Evolutionary conservation across 2,329 filamentous ascomycete species (phyloP), one percentile per base, ranked within the genome.

Genomic region (Ophiosphaerella herpotricha): DNA sequence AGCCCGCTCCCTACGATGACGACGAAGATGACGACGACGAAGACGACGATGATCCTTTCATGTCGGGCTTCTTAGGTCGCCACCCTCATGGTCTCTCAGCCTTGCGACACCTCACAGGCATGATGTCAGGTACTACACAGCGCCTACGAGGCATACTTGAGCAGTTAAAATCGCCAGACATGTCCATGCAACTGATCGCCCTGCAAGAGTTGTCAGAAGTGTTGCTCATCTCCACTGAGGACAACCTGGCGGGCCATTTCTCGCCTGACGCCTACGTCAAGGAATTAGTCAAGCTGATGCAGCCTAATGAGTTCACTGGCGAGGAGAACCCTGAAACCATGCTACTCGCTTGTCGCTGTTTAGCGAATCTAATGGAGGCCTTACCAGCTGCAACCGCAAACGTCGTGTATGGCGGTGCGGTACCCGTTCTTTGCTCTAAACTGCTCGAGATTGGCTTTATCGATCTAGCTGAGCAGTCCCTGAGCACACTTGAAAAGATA

Each of bases 331-430:
- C 92, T 0, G 94, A 99, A 73, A 90, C 97, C 54, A 97, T 97
- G 93, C 85, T 99, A 11, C 81, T 97, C 52, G 93, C 94, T 16
- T 99, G 94, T 70, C 89, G 95, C 52, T 97, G 91, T 73, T 83
- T 99, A 63, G 94, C 94, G 52, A 97, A 99, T 71, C 75, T 99
- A 47, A 99, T 99, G 94, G 94, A 99, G 73, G 95, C 93, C 23
- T 78, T 99, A 26, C 92, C 94, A 16, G 87, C 91, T 31, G 93
- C 93, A 49, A 94, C 94, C 41, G 90, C 91, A 11, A 97, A 96
- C 70, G 91, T 99, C 12, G 94, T 97, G 4, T 97, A 97, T 70
- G 93, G 92, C n/a, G 91, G 91, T 42, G 94, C 94, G 31, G 94
- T 99, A 5, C 92, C 94, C 2, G 86, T 99, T 11, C 79, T 99